A percentile compares a stretch with the other conserved stretches of the same genome.
phyloP scores from a whole-genome alignment of 2,329 filamentous ascomycete species.

The Atkinsonella texensis region DNA sequence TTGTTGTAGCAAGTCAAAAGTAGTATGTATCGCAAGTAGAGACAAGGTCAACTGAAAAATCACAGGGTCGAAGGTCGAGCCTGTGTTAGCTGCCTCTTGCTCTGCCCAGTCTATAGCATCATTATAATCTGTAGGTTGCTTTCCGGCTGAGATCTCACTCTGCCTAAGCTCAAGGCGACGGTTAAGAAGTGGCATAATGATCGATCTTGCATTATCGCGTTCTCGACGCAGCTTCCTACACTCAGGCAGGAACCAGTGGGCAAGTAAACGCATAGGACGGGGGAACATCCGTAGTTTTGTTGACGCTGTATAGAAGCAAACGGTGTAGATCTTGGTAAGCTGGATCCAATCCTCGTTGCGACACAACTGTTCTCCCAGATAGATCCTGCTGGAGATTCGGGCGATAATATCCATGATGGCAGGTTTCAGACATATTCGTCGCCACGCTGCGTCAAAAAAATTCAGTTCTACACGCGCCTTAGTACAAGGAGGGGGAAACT shows the following conservation, averaged over 20 bases:
- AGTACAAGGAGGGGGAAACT: background rate
- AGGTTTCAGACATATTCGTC: conserved; percentile 5
- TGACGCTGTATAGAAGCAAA: conserved; percentile 22
- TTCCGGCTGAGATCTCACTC: conserved; percentile 12
- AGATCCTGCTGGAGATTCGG: conserved; percentile 17
- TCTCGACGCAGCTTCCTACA: conserved; percentile 18
- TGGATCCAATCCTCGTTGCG: conserved; percentile 31
- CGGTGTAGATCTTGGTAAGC: conserved; percentile 32
- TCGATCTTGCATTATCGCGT: conserved; percentile 1
- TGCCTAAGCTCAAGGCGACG: conserved; percentile 30
- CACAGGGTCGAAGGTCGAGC: conserved; percentile 8
- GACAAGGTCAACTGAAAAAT: conserved; percentile 15
- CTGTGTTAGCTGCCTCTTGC: conserved; percentile 31
- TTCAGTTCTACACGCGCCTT: background rate
- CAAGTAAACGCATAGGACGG: conserved; percentile 29
- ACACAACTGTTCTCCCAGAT: conserved; percentile 23
- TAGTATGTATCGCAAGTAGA: conserved; percentile 44
- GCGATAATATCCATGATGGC: conserved; percentile 9
- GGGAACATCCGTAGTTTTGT: conserved; percentile 28
- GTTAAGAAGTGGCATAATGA: conserved; percentile 27
- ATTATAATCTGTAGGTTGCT: conserved; percentile 25
- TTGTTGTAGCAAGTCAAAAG: conserved; percentile 19
- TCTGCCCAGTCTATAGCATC: conserved; percentile 46
- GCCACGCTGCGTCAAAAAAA: conserved; percentile 6
- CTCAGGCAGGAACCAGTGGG: conserved; percentile 31